Percentiles rank a stretch among this genome's conserved stretches.
These are phyloP conservation scores for Termitomyces sp. DNA, from an alignment of 768 basidiomycete species.

Conservation along the genomic window DNA sequence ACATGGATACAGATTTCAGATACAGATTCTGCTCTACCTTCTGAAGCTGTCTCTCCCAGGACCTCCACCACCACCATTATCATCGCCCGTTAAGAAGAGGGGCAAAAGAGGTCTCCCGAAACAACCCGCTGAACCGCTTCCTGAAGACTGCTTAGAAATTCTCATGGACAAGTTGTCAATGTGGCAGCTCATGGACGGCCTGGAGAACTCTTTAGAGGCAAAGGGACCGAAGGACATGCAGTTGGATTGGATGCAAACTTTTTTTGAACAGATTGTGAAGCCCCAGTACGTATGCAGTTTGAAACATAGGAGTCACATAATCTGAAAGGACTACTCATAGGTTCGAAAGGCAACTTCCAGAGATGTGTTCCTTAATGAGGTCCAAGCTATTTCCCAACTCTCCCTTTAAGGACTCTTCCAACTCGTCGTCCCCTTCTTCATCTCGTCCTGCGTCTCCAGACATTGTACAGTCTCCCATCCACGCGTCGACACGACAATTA, in stretches of 20 bases:
- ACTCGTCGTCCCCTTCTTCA: slow-evolving; percentile 25
- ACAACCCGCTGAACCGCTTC: slow-evolving; percentile 15
- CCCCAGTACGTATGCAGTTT: slow-evolving; percentile 42
- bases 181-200: slow-evolving; percentile 60
- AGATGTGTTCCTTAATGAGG: slow-evolving; percentile 51
- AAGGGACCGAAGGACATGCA: slow-evolving; percentile 23
- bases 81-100: slow-evolving; percentile 23
- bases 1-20: slow-evolving; percentile 47
- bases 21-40: slow-evolving; percentile 70
- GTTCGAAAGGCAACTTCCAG: slow-evolving; percentile 50
- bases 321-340: slow-evolving; percentile 26
- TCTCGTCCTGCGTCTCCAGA: slow-evolving; percentile 29
- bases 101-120: slow-evolving; percentile 24
- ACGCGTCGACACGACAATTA: slow-evolving; percentile 7
- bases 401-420: slow-evolving; percentile 57
- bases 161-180: slow-evolving; percentile 78
- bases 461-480: not conserved
- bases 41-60: slow-evolving; percentile 61
- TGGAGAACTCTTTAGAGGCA: slow-evolving; percentile 20
- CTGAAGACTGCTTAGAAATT: slow-evolving; percentile 56
- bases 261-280: slow-evolving; percentile 65
- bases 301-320: not conserved
- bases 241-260: slow-evolving; percentile 72
- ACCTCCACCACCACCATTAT: slow-evolving; percentile 25
- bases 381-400: slow-evolving; percentile 64